phyloP scores from a whole-genome alignment of 2,329 filamentous ascomycete genomes.

The Nemania bipapillata region DNA sequence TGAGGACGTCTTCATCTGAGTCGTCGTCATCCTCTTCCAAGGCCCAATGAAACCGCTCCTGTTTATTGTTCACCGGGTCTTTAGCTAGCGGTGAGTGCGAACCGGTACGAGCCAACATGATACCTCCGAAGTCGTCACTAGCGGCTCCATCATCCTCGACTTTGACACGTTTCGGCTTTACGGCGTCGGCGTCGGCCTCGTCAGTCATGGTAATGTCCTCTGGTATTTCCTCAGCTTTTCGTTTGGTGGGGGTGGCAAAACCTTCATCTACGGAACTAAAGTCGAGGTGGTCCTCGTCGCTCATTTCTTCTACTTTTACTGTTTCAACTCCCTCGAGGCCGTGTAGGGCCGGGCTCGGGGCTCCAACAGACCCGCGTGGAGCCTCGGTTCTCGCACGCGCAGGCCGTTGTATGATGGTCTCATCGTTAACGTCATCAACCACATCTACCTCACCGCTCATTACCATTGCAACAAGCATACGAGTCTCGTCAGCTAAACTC shows the following conservation, averaged over 20 bases:
- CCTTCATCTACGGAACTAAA: constrained; percentile 27
- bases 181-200: constrained; percentile 11
- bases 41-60: constrained; percentile 49
- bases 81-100: constrained; percentile 1
- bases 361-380: constrained; percentile 3
- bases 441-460: constrained; percentile 66
- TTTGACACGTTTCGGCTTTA: constrained; percentile 41
- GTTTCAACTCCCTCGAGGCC: constrained; percentile 26
- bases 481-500: constrained; percentile 80
- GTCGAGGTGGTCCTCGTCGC: constrained; percentile 32
- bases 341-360: not conserved
- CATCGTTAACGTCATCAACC: constrained; percentile 57
- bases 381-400: constrained; percentile 51
- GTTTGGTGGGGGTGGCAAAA: constrained; percentile 34
- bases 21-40: constrained; percentile 50
- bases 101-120: constrained; percentile 10
- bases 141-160: constrained; percentile 37
- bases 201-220: constrained; percentile 31
- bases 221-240: constrained; percentile 40
- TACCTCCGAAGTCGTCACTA: constrained; percentile 22
- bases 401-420: constrained; percentile 45
- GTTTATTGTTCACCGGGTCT: constrained; percentile 8
- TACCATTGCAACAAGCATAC: constrained; percentile 75
- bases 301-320: constrained; percentile 33
- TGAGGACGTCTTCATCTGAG: constrained; percentile 36